Evolutionary conservation across 768 basidiomycete species (phyloP), one percentile per base, ranked within the genome.

Genomic region (Lactifluus piperatus): DNA sequence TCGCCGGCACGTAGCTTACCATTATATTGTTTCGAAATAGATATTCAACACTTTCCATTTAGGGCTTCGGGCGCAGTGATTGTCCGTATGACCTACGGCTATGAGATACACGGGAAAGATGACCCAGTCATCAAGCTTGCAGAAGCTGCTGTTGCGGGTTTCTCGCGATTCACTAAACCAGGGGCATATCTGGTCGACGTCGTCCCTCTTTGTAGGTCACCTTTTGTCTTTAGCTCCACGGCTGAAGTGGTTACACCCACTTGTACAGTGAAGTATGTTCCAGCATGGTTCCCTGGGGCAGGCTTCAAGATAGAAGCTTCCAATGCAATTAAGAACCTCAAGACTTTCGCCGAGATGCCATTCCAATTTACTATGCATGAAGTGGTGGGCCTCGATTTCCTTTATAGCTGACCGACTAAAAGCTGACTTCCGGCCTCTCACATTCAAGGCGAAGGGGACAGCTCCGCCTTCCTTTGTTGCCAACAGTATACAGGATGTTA

Each of bases 1-100:
- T 18, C 48, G 48, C n/a, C 22, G n/a, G 56, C 44, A 26, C 37
- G 41, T 57, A 34, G 0, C 18, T 13, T 22, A 13, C 22, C 11
- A 37, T 14, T 39, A 10, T 7, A 16, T 13, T 27, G 8, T 18
- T 36, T 20, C 18, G n/a, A 22, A 20, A 22, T 29, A 11, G 39
- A 18, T 18, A 47, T n/a, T 48, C 10, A 20, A 26, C 13, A 20
- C 22, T 20, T 44, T 24, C 11, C 16, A 29, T 30, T 20, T 44
- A 57, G 56, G 2, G 26, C 44, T 47, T 56, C 68, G 3, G 66
- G 62, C 10, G 36, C 58, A 10, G 56, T 64, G 20, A 67, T 65
- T 36, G 20, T 67, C 24, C 45, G 64, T 18, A 67, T 68, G 30
- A 56, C 64, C 4, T 67, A 69, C 45, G 68, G 68, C 6, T 64